A percentile compares a stretch with the other conserved stretches of the same genome.
Conservation (phyloP, 2,329 filamentous ascomycete species). For the Pyricularia sp. region DNA sequence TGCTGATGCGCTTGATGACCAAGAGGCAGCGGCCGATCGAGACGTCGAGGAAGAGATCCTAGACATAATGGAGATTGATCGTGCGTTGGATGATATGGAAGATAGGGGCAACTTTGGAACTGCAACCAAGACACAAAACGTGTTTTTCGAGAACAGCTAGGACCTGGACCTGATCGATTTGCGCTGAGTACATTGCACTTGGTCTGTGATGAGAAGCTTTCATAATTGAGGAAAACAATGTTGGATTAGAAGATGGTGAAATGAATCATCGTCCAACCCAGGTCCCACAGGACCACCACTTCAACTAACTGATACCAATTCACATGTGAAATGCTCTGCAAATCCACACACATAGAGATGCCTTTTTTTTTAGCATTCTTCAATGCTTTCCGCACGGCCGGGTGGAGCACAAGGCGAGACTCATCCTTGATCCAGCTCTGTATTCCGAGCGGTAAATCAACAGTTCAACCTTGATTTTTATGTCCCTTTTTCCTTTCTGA, state of each 20-base stretch:
- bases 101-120: constrained; percentile 30
- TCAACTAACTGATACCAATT: neutral
- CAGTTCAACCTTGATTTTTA: constrained; percentile 9
- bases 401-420: constrained; percentile 67
- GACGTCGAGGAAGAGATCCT: constrained; percentile 48
- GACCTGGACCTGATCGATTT: neutral
- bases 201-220: neutral
- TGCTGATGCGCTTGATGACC: constrained; percentile 36
- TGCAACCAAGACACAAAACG: constrained; percentile 22
- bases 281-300: neutral
- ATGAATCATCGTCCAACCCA: neutral
- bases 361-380: neutral
- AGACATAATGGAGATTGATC: constrained; percentile 53
- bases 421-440: constrained; percentile 58
- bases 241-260: neutral
- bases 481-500: constrained; percentile 5
- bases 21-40: constrained; percentile 30
- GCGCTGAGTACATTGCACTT: neutral
- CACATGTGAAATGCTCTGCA: neutral
- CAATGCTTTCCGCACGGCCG: constrained; percentile 46
- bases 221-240: neutral
- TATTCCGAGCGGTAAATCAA: constrained; percentile 62
- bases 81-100: constrained; percentile 43
- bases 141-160: constrained; percentile 13
- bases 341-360: neutral